phyloP scores from a whole-genome alignment of 768 basidiomycete genomes.

The Ramaria rubella region DNA sequence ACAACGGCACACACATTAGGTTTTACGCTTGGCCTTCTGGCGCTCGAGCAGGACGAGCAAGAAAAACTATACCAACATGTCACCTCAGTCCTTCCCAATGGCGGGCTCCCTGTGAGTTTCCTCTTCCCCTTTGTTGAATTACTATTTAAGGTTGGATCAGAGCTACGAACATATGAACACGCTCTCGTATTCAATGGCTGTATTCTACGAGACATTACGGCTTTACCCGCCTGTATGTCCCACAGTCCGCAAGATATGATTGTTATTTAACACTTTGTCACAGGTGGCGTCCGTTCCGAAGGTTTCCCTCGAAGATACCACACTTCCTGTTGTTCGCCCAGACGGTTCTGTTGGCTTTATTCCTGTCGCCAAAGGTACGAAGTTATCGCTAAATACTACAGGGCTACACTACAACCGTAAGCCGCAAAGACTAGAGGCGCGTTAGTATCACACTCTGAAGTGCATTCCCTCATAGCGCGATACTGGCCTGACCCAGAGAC shows the following conservation, averaged over 20 bases:
- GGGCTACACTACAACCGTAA: constrained; percentile 49
- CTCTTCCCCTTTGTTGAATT: neutral
- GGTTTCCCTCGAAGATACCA: constrained; percentile 39
- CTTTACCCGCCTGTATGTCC: constrained; percentile 16
- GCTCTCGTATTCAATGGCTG: constrained; percentile 11
- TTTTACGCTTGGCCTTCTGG: constrained; percentile 18
- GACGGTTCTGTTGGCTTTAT: constrained; percentile 35
- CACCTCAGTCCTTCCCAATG: constrained; percentile 2
- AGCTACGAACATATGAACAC: constrained; percentile 10
- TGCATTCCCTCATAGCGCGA: constrained; percentile 30
- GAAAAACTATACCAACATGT: constrained; percentile 11
- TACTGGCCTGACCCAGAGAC: constrained; percentile 49
- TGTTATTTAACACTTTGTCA: neutral
- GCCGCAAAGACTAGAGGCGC: constrained; percentile 11
- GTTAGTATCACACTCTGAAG: neutral
- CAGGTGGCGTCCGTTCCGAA: constrained; percentile 41
- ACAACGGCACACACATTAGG: constrained; percentile 21
- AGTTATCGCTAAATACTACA: constrained; percentile 30
- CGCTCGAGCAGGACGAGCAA: constrained; percentile 20
- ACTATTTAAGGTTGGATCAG: neutral
- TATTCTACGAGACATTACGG: constrained; percentile 18
- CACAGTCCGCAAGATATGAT: neutral
- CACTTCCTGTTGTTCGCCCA: constrained; percentile 23
- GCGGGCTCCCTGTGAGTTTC: constrained; percentile 5
- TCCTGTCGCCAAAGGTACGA: constrained; percentile 38